phyloP scores from a whole-genome alignment of 169 alveolate species.

The Plasmodium adleri region DNA sequence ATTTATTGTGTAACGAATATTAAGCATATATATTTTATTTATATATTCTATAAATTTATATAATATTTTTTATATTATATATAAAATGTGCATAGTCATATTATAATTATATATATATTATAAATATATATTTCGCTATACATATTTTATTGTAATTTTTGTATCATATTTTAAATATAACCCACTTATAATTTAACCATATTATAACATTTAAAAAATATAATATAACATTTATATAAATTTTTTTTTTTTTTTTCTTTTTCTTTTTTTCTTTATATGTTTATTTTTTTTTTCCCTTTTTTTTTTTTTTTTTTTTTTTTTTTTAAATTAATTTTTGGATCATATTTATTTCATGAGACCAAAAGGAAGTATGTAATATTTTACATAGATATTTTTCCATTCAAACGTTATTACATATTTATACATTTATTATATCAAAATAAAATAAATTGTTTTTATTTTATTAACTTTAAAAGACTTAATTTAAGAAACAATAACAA shows the following conservation, averaged over 20 bases:
- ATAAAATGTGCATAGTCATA: no score
- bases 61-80: no score
- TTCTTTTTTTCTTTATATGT: neutral
- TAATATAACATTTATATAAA: neutral
- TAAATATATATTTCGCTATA: no score
- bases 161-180: no score
- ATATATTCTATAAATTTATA: no score
- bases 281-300: neutral
- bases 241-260: neutral
- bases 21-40: no score
- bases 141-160: no score
- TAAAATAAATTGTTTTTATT: conserved; percentile 7
- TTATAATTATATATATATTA: no score
- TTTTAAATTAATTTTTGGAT: conserved; percentile 25
- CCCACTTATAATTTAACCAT: neutral
- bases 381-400: neutral
- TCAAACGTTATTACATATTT: neutral
- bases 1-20: no score
- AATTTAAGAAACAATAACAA: no score
- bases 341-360: neutral
- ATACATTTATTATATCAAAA: neutral
- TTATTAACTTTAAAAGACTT: neutral
- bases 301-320: conserved; percentile 9
- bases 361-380: neutral
- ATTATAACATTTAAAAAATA: neutral